Percentiles rank a stretch among this genome's conserved stretches.
Conservation (phyloP, 495 filamentous ascomycete genomes). For the Amorphotheca resinae region DNA sequence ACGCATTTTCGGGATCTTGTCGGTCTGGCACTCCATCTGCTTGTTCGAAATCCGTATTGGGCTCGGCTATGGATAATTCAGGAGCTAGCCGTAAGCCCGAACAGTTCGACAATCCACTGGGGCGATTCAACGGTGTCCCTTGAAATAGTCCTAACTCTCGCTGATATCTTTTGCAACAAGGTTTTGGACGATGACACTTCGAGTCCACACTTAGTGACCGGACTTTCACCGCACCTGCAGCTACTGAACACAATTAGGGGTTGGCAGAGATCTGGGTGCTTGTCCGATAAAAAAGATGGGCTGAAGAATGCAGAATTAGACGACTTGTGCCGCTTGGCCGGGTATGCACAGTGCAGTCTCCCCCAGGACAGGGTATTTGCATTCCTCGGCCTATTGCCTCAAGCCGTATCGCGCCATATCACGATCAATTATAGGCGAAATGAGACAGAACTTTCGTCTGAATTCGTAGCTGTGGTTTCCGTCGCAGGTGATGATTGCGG, state of each 20-base stretch:
- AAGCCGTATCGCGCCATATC: constrained; percentile 12
- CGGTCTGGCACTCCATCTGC: constrained; percentile 6
- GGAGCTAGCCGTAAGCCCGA: constrained; percentile 13
- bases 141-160: constrained; percentile 6
- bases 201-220: not conserved
- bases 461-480: constrained; percentile 8
- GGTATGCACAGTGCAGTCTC: constrained; percentile 9
- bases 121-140: constrained; percentile 7
- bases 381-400: constrained; percentile 11
- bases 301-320: constrained; percentile 8
- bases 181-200: constrained; percentile 3
- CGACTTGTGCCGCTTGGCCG: constrained; percentile 11
- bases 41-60: constrained; percentile 11
- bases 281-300: constrained; percentile 11
- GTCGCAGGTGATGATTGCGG: constrained; percentile 7
- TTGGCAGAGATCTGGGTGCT: constrained; percentile 8
- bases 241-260: constrained; percentile 8
- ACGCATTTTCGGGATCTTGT: too few relatives aligned
- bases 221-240: constrained; percentile 7
- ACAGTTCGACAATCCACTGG: constrained; percentile 8
- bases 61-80: constrained; percentile 14
- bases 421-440: constrained; percentile 9
- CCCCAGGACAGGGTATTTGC: constrained; percentile 12
- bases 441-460: constrained; percentile 11
- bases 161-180: constrained; percentile 10